A percentile compares a stretch with the other conserved stretches of the same genome.
These are phyloP conservation scores for Phytophthora rubi DNA, from an alignment of 352 stramenopile genomes.

Conservation along the genomic window DNA sequence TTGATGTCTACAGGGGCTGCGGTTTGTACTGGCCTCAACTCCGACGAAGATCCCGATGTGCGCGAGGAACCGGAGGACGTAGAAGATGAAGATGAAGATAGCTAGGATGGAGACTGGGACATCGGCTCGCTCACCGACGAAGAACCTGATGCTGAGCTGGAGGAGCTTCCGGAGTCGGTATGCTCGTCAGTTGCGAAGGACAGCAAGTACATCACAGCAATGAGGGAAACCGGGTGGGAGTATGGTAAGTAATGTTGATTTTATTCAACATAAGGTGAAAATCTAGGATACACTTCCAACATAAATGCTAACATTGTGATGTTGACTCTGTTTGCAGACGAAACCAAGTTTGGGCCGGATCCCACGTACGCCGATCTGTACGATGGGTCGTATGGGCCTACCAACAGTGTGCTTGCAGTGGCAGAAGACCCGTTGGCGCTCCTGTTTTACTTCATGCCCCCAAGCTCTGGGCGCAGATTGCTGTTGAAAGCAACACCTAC, in stretches of 20 bases:
- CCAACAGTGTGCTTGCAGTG: neutral
- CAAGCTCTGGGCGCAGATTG: neutral
- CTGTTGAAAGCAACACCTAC: neutral
- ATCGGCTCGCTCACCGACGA: neutral
- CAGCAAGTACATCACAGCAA: neutral
- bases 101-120: neutral
- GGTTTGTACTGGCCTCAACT: neutral
- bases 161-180: neutral
- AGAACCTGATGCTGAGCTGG: neutral
- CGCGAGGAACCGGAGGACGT: neutral
- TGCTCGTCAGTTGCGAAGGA: neutral
- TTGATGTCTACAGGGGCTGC: neutral
- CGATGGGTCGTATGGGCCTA: neutral
- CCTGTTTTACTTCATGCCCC: neutral
- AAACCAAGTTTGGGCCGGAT: neutral
- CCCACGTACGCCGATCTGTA: neutral
- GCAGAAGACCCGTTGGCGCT: neutral
- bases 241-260: neutral
- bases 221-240: neutral
- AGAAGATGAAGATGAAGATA: neutral
- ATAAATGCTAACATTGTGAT: too few species aligned
- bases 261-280: neutral
- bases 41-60: neutral
- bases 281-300: too few species aligned
- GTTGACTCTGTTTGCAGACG: neutral